Conservation (phyloP, 768 basidiomycete genomes). For the Daedaleopsis nitida region DNA sequence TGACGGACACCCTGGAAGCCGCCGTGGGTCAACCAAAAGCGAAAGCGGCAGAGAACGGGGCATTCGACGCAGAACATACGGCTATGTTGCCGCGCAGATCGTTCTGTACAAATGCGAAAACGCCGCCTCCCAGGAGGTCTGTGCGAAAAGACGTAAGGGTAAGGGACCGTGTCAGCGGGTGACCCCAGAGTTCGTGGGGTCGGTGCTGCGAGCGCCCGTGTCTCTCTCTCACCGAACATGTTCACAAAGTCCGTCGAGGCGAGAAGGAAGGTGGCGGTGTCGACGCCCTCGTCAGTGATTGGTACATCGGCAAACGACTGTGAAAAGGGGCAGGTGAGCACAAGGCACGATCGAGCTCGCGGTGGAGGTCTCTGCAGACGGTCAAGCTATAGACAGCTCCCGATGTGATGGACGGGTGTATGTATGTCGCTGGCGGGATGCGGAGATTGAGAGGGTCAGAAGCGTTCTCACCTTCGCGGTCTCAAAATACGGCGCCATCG, state of each 20-base stretch:
- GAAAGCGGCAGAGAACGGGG: neutral
- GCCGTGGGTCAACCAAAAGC: neutral
- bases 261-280: constrained; percentile 79
- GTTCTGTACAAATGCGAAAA: constrained; percentile 74
- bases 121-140: constrained; percentile 69
- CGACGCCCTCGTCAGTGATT: constrained; percentile 73
- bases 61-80: constrained; percentile 38
- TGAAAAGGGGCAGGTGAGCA: neutral
- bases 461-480: constrained; percentile 55
- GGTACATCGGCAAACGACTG: constrained; percentile 90
- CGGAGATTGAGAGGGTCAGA: constrained; percentile 16
- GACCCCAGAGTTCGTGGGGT: neutral
- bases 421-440: neutral
- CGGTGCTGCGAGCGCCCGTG: no score
- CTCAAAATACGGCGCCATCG: constrained; percentile 66
- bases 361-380: neutral
- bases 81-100: constrained; percentile 70
- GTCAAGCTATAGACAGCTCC: constrained; percentile 12
- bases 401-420: constrained; percentile 9
- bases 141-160: constrained; percentile 2
- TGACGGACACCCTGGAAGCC: constrained; percentile 61
- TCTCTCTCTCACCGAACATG: constrained; percentile 56
- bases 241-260: constrained; percentile 85
- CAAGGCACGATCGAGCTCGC: neutral
- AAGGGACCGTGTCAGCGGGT: neutral